These are phyloP conservation scores for Termitomyces sp. DNA, from an alignment of 768 basidiomycete genomes.

Conservation along the genomic window DNA sequence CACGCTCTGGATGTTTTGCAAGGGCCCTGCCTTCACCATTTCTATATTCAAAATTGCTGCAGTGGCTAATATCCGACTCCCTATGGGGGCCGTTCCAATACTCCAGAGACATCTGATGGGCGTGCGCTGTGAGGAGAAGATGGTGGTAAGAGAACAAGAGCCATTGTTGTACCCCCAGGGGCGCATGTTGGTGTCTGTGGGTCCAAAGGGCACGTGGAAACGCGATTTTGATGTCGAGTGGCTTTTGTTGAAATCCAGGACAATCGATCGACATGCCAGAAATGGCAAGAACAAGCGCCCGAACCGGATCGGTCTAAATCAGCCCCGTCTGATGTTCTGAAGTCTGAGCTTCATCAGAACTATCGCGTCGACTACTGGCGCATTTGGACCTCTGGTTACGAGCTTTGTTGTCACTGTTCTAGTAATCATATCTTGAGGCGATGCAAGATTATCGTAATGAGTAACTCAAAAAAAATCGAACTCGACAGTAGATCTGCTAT, in stretches of 20 bases:
- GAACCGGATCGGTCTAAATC: not conserved
- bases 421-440: too few relatives aligned
- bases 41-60: not conserved
- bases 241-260: not conserved
- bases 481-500: too few relatives aligned
- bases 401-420: not conserved
- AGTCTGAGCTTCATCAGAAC: not conserved
- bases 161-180: not conserved
- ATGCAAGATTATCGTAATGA: too few relatives aligned
- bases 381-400: not conserved
- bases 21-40: not conserved
- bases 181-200: slow-evolving; percentile 3
- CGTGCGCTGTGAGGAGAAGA: not conserved
- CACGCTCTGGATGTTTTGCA: slow-evolving; percentile 1
- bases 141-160: not conserved
- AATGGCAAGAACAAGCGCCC: not conserved
- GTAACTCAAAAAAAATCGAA: too few relatives aligned
- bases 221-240: slow-evolving; percentile 2
- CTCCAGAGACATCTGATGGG: not conserved
- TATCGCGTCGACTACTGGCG: not conserved
- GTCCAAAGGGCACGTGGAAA: slow-evolving; percentile 6
- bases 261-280: not conserved
- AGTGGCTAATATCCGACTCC: not conserved
- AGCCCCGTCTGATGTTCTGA: not conserved
- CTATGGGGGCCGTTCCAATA: not conserved